Conservation (phyloP, 2,329 filamentous ascomycete species). For the Aureobasidium leucospermi region DNA sequence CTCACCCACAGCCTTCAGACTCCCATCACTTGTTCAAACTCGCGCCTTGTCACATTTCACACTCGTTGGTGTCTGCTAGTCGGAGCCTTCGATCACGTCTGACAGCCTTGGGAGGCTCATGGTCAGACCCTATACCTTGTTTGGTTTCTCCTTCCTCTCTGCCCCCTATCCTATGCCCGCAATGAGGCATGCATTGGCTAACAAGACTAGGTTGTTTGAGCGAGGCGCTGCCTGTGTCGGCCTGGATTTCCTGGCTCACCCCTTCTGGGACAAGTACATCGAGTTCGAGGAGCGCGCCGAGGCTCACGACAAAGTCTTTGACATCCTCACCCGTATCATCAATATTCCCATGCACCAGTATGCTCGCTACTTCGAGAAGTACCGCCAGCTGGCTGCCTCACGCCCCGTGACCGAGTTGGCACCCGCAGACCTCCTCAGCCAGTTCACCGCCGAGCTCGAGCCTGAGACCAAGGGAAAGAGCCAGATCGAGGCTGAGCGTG, state of each 20-base stretch:
- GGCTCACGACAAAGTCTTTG: constrained; percentile 74
- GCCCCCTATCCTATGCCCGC: background rate
- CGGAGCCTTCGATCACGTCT: background rate
- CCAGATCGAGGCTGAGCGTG: constrained; percentile 74
- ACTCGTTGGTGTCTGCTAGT: background rate
- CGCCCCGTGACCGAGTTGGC: constrained; percentile 68
- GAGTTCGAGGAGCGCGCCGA: constrained; percentile 93
- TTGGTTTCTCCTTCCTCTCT: constrained; percentile 11
- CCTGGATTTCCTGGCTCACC: constrained; percentile 86
- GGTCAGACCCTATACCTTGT: constrained; percentile 2
- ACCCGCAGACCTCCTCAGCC: constrained; percentile 57
- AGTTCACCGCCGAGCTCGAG: constrained; percentile 67
- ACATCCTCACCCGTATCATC: constrained; percentile 73
- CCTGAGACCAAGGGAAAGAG: constrained; percentile 54
- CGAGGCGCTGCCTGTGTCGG: constrained; percentile 78
- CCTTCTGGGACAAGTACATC: constrained; percentile 98
- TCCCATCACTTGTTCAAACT: constrained; percentile 1
- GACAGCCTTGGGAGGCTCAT: background rate
- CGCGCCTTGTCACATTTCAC: background rate
- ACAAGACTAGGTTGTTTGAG: constrained; percentile 69
- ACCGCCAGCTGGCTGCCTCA: constrained; percentile 66
- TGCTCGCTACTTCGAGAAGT: constrained; percentile 87
- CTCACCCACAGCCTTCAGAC: constrained; percentile 14
- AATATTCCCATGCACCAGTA: constrained; percentile 94
- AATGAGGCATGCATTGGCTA: background rate